A percentile compares a stretch with the other conserved stretches of the same genome.
phyloP scores from a whole-genome alignment of 2,329 filamentous ascomycete genomes.

The Corynespora cassiicola region DNA sequence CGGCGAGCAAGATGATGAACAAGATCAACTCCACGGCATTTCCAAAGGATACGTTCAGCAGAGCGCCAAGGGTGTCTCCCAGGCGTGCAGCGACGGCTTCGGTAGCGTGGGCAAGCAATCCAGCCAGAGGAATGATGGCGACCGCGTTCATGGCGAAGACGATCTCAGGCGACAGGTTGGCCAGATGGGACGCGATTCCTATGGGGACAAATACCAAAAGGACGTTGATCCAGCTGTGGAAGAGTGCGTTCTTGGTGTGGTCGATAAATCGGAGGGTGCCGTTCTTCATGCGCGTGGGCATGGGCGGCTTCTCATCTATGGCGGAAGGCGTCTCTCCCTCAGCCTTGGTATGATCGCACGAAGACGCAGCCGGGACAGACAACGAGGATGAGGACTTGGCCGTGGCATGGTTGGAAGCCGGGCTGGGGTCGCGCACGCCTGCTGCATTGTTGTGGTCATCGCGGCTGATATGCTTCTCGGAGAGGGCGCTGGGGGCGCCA shows the following conservation, averaged over 20 bases:
- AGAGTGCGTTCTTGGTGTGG: constrained; percentile 64
- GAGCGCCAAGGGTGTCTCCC: constrained; percentile 56
- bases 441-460: constrained; percentile 11
- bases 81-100: constrained; percentile 56
- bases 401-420: constrained; percentile 30
- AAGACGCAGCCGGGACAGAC: constrained; percentile 45
- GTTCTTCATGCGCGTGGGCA: constrained; percentile 58
- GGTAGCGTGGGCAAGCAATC: constrained; percentile 56
- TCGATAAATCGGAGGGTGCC: constrained; percentile 60
- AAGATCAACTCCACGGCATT: constrained; percentile 61
- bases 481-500: constrained; percentile 20
- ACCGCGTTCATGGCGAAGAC: constrained; percentile 60
- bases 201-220: constrained; percentile 79
- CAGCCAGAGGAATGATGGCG: constrained; percentile 58
- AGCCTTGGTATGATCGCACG: constrained; percentile 55
- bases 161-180: constrained; percentile 48
- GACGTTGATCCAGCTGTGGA: constrained; percentile 79
- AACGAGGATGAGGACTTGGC: constrained; percentile 29
- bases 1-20: constrained; percentile 50
- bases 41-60: constrained; percentile 60
- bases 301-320: constrained; percentile 56
- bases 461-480: too few species aligned
- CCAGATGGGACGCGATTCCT: constrained; percentile 69
- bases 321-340: constrained; percentile 60
- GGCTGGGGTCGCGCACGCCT: constrained; percentile 13